phyloP scores from a whole-genome alignment of 2,329 filamentous ascomycete genomes.

The Monilinia polystroma region DNA sequence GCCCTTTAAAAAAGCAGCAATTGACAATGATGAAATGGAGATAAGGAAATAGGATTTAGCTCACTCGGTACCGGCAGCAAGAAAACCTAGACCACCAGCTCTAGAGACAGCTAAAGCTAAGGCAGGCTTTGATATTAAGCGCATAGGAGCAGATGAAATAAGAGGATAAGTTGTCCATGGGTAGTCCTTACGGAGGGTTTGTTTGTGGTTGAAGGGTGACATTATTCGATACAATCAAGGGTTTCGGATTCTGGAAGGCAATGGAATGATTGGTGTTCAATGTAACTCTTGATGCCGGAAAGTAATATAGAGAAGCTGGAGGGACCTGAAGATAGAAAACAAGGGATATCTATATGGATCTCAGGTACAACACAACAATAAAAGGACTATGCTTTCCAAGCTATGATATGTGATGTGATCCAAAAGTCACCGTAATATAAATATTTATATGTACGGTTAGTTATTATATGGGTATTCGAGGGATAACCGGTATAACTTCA shows the following conservation, averaged over 20 bases:
- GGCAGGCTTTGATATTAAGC: conserved; percentile 54
- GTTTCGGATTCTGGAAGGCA: not conserved
- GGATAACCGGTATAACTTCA: not conserved
- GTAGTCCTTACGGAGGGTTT: conserved; percentile 24
- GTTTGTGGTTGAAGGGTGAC: conserved; percentile 12
- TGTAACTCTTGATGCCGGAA: not conserved
- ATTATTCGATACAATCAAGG: conserved; percentile 10
- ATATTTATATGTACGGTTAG: not conserved
- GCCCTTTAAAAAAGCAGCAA: not conserved
- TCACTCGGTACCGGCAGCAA: conserved; percentile 43
- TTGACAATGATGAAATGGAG: not conserved
- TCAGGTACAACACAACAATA: not conserved
- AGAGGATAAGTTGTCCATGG: conserved; percentile 39
- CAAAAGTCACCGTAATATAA: not conserved
- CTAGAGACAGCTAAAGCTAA: conserved; percentile 61
- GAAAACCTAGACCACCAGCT: conserved; percentile 53
- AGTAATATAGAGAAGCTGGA: conserved; percentile 9
- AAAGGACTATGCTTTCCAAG: conserved; percentile 1
- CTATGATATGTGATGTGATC: not conserved
- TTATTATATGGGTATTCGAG: not conserved
- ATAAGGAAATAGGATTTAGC: conserved; percentile 3
- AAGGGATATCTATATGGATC: conserved; percentile 5
- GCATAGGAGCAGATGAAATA: conserved; percentile 67
- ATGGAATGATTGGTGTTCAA: not conserved
- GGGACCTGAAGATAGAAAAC: not conserved